Percentiles rank a stretch among this genome's conserved stretches.
Conservation (phyloP, 371 early-diverging fungal species). For the Mortierella sp. region DNA sequence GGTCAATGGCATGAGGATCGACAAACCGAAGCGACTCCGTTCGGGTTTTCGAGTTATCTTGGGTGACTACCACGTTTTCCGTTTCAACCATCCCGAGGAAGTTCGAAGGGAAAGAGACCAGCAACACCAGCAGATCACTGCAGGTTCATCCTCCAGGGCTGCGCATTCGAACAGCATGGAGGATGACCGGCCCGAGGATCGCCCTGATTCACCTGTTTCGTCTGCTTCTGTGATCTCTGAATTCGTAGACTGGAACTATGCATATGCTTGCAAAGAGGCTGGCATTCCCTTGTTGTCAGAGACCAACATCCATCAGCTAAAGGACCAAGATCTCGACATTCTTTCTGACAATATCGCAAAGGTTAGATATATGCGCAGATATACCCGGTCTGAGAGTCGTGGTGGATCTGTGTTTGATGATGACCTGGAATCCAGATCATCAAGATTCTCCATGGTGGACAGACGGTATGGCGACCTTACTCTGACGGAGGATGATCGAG, state of each 20-base stretch:
- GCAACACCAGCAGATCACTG: conserved; percentile 27
- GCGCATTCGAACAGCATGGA: conserved; percentile 41
- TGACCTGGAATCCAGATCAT: conserved; percentile 59
- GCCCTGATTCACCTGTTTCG: conserved; percentile 71
- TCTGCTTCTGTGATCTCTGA: conserved; percentile 65
- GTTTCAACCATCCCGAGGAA: conserved; percentile 90
- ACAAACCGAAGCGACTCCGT: conserved; percentile 65
- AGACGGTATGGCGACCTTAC: conserved; percentile 35
- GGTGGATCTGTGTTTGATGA: conserved; percentile 62
- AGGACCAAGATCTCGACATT: conserved; percentile 70
- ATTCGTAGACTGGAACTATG: conserved; percentile 80
- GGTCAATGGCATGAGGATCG: conserved; percentile 82
- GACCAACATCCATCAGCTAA: conserved; percentile 59
- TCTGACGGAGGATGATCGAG: conserved; percentile 20
- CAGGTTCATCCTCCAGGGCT: conserved; percentile 9
- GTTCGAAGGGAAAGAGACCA: conserved; percentile 75
- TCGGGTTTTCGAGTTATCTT: conserved; percentile 87
- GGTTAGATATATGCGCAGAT: conserved; percentile 61
- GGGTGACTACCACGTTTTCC: conserved; percentile 85
- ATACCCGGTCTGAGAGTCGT: conserved; percentile 62
- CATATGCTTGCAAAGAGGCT: conserved; percentile 68
- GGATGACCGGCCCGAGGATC: conserved; percentile 49
- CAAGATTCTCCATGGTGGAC: conserved; percentile 34
- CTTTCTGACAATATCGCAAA: conserved; percentile 68
- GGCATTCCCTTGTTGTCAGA: conserved; percentile 59